Base-by-base conservation (phyloP, 176 grass and related monocot species). In the Elaeis guineensis region DNA sequence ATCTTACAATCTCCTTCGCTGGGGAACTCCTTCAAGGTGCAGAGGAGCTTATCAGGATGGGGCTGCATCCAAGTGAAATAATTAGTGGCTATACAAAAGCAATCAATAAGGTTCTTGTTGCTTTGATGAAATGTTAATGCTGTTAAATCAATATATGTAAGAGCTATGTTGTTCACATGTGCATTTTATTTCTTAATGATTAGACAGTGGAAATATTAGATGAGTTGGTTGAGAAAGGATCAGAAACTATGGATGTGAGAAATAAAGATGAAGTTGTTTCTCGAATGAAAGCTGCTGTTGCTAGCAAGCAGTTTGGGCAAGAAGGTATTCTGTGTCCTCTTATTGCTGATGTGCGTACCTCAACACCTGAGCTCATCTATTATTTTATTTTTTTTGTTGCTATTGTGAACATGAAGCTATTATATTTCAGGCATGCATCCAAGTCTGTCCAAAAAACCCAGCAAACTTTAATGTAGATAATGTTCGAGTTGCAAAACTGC, bases 401-500 rank as follows among this genome's bases (percentile, higher is more conserved):
- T 61, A 49, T 76, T 26, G 55, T 66, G 18, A 44, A 19, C 19
- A 14, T n/a, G 49, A 39, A 58, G 30, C 51, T 59, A 17, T 78
- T 50, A 16, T 3, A 19, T 71, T 63, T 58, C 65, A 97, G 93
- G 87, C 93, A 24, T 97, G 93, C 68, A 89, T 97, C 51, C 93
- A 92, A 92, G 93, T 97, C 55, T 97, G 87, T 58, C 87, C 93
- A 0, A 81, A 97, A 77, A 91, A 97, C 49, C 84, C 93, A 16
- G 75, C 59, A 53, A 97, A 92, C 70, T 97, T 92, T 44, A 97
- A 97, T 21, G 87, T 92, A 18, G 93, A 97, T 76, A 97, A 97
- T 74, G 84, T 97, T 69, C 80, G 93, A 72, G 93, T 97, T 66
- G 81, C 81, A 12, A 97, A 97, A 62, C 57, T 97, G 11, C 19